A percentile compares a stretch with the other conserved stretches of the same genome.
phyloP scores from a whole-genome alignment of 805 yeast species.

The Isabelozyma pseudorhagii region DNA sequence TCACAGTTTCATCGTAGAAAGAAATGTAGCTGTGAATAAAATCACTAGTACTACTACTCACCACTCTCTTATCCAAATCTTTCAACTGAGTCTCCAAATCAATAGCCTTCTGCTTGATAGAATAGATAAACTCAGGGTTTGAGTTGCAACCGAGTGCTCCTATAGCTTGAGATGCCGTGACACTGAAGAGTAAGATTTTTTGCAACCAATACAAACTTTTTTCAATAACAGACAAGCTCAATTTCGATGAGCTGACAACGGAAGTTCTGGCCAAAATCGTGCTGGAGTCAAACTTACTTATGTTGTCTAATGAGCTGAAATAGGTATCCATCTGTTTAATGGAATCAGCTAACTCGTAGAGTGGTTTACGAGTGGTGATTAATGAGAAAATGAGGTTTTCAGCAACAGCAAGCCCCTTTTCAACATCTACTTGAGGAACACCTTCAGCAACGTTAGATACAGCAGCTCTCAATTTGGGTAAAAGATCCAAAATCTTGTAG shows the following conservation, averaged over 20 bases:
- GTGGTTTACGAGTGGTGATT: slow-evolving; percentile 49
- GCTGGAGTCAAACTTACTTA: slow-evolving; percentile 9
- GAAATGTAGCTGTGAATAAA: slow-evolving; percentile 15
- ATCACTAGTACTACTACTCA: slow-evolving; percentile 11
- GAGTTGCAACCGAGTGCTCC: slow-evolving; percentile 2
- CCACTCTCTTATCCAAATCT: slow-evolving; percentile 17
- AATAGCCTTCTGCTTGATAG: slow-evolving; percentile 11
- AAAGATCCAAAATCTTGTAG: slow-evolving; percentile 68
- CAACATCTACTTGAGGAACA: slow-evolving; percentile 70
- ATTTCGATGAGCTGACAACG: slow-evolving; percentile 11
- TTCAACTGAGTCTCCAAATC: slow-evolving; percentile 9
- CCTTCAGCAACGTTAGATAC: slow-evolving; percentile 64
- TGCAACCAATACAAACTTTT: slow-evolving; percentile 31
- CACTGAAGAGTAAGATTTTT: slow-evolving; percentile 32
- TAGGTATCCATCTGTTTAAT: slow-evolving; percentile 10
- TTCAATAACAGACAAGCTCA: slow-evolving; percentile 7
- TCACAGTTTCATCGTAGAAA: slow-evolving; percentile 20
- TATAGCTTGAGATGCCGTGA: slow-evolving; percentile 9
- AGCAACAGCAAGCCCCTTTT: slow-evolving; percentile 69
- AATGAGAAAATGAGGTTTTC: slow-evolving; percentile 68
- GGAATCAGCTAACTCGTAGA: slow-evolving; percentile 29
- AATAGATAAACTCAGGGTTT: slow-evolving; percentile 9
- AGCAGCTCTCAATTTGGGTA: slow-evolving; percentile 74
- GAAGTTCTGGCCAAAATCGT: slow-evolving; percentile 12
- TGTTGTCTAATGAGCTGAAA: slow-evolving; percentile 10